Conservation (phyloP, 2,329 filamentous ascomycete species). For the Plenodomus biglobosus region DNA sequence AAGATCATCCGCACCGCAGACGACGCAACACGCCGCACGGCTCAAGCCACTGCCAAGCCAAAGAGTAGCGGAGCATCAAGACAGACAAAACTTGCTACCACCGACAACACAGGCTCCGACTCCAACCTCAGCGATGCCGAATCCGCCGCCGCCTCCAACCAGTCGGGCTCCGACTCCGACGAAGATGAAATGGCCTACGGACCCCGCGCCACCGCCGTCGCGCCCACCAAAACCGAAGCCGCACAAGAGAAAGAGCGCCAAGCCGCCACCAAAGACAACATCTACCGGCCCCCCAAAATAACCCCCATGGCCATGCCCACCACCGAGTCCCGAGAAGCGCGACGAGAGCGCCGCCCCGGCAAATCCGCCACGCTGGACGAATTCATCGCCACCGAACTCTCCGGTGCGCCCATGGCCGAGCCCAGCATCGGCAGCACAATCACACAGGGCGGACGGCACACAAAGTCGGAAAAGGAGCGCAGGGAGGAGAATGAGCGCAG, state of each 20-base stretch:
- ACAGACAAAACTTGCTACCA: not conserved
- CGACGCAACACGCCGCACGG: constrained; percentile 53
- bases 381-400: constrained; percentile 84
- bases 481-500: constrained; percentile 75
- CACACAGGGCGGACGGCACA: constrained; percentile 72
- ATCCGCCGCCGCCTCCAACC: constrained; percentile 27
- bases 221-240: constrained; percentile 28
- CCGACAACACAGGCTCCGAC: constrained; percentile 37
- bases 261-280: constrained; percentile 58
- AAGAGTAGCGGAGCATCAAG: constrained; percentile 38
- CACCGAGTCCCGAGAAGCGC: constrained; percentile 61
- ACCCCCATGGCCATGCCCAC: constrained; percentile 83
- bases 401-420: constrained; percentile 75
- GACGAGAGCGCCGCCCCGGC: constrained; percentile 61
- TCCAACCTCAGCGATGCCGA: constrained; percentile 46
- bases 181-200: constrained; percentile 65
- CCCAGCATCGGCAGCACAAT: constrained; percentile 94
- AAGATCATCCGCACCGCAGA: constrained; percentile 88
- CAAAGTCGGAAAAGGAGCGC: constrained; percentile 75
- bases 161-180: constrained; percentile 34
- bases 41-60: constrained; percentile 25
- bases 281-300: constrained; percentile 88
- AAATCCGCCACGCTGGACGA: constrained; percentile 89
- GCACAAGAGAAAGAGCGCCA: constrained; percentile 28
- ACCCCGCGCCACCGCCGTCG: constrained; percentile 58